Conservation (phyloP, 768 basidiomycete species). For the Termitomyces sp. region DNA sequence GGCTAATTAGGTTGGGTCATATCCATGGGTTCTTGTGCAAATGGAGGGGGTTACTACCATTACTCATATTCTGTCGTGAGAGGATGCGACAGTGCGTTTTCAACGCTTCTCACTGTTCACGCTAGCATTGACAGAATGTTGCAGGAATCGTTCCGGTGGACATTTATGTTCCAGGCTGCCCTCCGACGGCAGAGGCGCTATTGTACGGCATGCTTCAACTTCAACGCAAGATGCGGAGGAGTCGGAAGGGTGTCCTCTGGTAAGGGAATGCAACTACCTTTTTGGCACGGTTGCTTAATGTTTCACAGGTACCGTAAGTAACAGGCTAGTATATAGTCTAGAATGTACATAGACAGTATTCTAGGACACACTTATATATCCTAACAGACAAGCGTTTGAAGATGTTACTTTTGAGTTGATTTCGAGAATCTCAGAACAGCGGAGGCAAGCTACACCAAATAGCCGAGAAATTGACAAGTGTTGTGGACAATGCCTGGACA, state of each 20-base stretch:
- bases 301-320: constrained; percentile 55
- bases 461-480: constrained; percentile 16
- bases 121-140: not conserved
- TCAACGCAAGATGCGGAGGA: constrained; percentile 92
- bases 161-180: constrained; percentile 96
- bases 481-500: constrained; percentile 1
- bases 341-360: constrained; percentile 7
- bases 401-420: too few relatives aligned
- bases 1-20: constrained; percentile 82
- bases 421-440: not conserved
- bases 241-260: constrained; percentile 86
- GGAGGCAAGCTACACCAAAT: constrained; percentile 13
- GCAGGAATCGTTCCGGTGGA: constrained; percentile 95
- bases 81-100: constrained; percentile 85
- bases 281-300: constrained; percentile 1
- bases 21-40: constrained; percentile 99
- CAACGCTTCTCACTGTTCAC: not conserved
- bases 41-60: constrained; percentile 96
- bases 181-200: constrained; percentile 93
- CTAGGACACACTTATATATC: constrained; percentile 1
- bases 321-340: constrained; percentile 6
- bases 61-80: constrained; percentile 99
- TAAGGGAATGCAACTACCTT: constrained; percentile 28
- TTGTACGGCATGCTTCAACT: constrained; percentile 96
- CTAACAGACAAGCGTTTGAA: too few relatives aligned